These are phyloP conservation scores for Cnidoscolus chayamansa DNA, from an alignment of 441 rosid genomes.

Conservation along the genomic window DNA sequence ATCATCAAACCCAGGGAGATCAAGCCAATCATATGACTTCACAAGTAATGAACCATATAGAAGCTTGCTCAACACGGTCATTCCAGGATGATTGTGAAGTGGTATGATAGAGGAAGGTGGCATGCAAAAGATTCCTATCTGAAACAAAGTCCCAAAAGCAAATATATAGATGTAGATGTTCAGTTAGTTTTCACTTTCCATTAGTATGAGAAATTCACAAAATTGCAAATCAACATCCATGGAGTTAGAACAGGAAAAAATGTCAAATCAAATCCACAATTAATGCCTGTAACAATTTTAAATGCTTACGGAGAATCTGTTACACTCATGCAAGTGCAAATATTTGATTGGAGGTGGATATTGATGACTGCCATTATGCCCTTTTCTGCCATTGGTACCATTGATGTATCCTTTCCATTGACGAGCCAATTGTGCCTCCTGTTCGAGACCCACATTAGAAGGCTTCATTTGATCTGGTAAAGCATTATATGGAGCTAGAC, in stretches of 20 bases:
- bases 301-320: conserved; percentile 84
- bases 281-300: conserved; percentile 9
- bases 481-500: conserved; percentile 12
- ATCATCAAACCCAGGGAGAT: conserved; percentile 51
- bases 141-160: conserved; percentile 27
- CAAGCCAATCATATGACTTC: conserved; percentile 86
- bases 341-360: conserved; percentile 77
- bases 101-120: conserved; percentile 89
- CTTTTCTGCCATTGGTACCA: conserved; percentile 31
- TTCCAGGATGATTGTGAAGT: conserved; percentile 99
- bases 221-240: background rate
- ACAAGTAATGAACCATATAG: conserved; percentile 84
- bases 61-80: conserved; percentile 98
- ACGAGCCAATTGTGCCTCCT: conserved; percentile 82
- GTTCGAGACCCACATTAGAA: conserved; percentile 92
- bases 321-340: conserved; percentile 85
- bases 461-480: conserved; percentile 94
- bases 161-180: background rate
- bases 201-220: background rate
- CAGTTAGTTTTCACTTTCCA: conserved; percentile 17
- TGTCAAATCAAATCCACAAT: background rate
- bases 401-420: conserved; percentile 58
- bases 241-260: background rate
- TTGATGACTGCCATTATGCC: conserved; percentile 54
- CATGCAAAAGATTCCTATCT: conserved; percentile 98